A percentile compares a stretch with the other conserved stretches of the same genome.
Conservation (phyloP, 2,329 filamentous ascomycete genomes). For the Trichophyton rubrum region DNA sequence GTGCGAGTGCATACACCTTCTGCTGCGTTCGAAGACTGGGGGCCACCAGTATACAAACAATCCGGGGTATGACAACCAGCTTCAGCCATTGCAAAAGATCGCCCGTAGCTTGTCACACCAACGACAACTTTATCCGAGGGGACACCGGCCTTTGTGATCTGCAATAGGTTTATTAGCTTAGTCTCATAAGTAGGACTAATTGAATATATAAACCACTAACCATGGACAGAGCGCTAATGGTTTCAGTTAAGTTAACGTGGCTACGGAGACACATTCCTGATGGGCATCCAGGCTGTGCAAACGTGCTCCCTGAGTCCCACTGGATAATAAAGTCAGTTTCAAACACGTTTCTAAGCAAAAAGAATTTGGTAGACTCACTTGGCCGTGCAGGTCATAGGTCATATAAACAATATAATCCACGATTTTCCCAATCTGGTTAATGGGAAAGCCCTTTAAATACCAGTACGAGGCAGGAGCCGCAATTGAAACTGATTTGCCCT, state of each 20-base stretch:
- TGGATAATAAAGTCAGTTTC: not conserved
- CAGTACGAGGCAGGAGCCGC: slow-evolving; percentile 20
- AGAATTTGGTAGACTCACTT: not conserved
- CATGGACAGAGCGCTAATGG: slow-evolving; percentile 23
- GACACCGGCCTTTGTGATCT: slow-evolving; percentile 28
- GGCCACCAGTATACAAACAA: slow-evolving; percentile 6
- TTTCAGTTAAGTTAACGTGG: slow-evolving; percentile 31
- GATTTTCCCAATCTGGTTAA: slow-evolving; percentile 15
- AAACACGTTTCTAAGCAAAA: not conserved
- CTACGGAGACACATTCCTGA: slow-evolving; percentile 26
- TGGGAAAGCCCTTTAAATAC: slow-evolving; percentile 21
- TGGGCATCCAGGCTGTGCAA: slow-evolving; percentile 15
- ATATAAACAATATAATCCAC: slow-evolving; percentile 26
- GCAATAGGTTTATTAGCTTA: slow-evolving; percentile 17
- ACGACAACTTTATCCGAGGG: slow-evolving; percentile 22
- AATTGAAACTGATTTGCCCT: slow-evolving; percentile 16
- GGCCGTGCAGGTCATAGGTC: slow-evolving; percentile 26
- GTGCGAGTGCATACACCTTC: slow-evolving; percentile 23
- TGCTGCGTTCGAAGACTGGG: slow-evolving; percentile 16
- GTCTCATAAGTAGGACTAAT: not conserved
- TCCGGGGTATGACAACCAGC: slow-evolving; percentile 17
- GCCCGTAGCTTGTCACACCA: slow-evolving; percentile 27
- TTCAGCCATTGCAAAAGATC: slow-evolving; percentile 24
- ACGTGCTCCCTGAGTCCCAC: not conserved
- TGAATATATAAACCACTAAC: not conserved